Conservation (phyloP, 768 basidiomycete species). For the Mycena haematopus region DNA sequence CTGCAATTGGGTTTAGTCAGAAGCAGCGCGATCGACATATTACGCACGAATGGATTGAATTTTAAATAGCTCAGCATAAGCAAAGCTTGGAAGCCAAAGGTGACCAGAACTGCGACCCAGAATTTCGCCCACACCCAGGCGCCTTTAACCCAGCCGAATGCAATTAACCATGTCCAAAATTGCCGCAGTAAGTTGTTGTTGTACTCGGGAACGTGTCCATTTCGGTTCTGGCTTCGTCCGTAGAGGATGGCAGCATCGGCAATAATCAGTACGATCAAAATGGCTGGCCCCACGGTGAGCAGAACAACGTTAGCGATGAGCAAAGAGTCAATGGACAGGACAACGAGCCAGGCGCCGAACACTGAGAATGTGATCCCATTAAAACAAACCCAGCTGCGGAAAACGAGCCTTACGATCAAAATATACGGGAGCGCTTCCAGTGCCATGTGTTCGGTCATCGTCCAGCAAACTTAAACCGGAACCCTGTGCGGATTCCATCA, state of each 20-base stretch:
- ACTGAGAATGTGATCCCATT: slow-evolving; percentile 48
- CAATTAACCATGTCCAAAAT: slow-evolving; percentile 35
- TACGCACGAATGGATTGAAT: slow-evolving; percentile 26
- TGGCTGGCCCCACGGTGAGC: slow-evolving; percentile 67
- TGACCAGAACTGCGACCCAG: slow-evolving; percentile 61
- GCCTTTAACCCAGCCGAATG: slow-evolving; percentile 35
- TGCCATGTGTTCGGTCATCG: slow-evolving; percentile 37
- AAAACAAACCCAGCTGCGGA: neutral
- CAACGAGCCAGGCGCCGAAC: slow-evolving; percentile 58
- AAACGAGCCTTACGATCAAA: slow-evolving; percentile 66
- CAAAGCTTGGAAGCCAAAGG: slow-evolving; percentile 51
- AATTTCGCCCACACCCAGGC: slow-evolving; percentile 64
- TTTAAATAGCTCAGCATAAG: slow-evolving; percentile 56
- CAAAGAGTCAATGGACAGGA: slow-evolving; percentile 59
- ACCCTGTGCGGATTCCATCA: slow-evolving; percentile 71
- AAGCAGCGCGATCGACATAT: neutral
- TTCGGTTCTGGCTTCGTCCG: slow-evolving; percentile 17
- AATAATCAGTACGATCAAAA: slow-evolving; percentile 52
- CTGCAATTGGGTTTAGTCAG: slow-evolving; percentile 43
- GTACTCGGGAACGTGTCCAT: slow-evolving; percentile 30
- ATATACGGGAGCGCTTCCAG: slow-evolving; percentile 57
- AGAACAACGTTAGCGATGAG: slow-evolving; percentile 63
- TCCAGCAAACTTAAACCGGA: slow-evolving; percentile 64
- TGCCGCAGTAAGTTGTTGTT: slow-evolving; percentile 27
- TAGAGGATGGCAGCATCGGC: slow-evolving; percentile 22